Base-by-base conservation (phyloP, 169 alveolate genomes). In the Cryptosporidium tyzzeri region DNA sequence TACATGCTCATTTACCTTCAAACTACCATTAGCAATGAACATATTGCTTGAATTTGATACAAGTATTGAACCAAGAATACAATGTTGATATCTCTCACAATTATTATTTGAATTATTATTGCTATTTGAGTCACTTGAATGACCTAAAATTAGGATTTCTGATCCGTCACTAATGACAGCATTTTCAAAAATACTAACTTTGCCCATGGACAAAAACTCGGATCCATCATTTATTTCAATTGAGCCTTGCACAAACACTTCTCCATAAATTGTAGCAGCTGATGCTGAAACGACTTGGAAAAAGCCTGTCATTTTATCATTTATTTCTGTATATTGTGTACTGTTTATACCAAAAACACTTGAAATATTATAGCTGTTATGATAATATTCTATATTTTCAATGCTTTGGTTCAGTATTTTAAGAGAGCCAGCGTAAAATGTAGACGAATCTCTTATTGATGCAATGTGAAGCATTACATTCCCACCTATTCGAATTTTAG, bases 31-130 rank as follows among this genome's bases (percentile, higher is more conserved):
- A 9, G 44, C 55, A 37, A 39, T 80, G 29, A 44, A 26, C 33
- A 80, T 26, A 62, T 48, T 80, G 29, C 89, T 80, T 10, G 89
- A 80, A 44, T 80, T 80, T 41, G 89, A 62, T 37, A 80, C 67
- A 29, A 80, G 74, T 31, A 80, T 41, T 9, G 89, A 80, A 12
- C 89, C 89, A 16, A 41, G 6, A 31, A 80, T 58, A 37, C 89
- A 62, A 31, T 80, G 71, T 39, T 68, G 1, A 21, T 44, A 48
- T n/a, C 48, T 21, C 8, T 39, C 37, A 10, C 75, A 65, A 31
- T 5, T 26, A 48, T 8, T 16, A 29, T 29, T 44, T 21, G 4
- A 44, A 50, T 31, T 14, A 9, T 35, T 6, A 29, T 14, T 21
- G 29, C 14, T 41, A 8, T 8, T 33, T 55, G 48, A 5, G 18